These are phyloP conservation scores for Metschnikowia cerradonensis DNA, from an alignment of 805 yeast genomes.

Conservation along the genomic window DNA sequence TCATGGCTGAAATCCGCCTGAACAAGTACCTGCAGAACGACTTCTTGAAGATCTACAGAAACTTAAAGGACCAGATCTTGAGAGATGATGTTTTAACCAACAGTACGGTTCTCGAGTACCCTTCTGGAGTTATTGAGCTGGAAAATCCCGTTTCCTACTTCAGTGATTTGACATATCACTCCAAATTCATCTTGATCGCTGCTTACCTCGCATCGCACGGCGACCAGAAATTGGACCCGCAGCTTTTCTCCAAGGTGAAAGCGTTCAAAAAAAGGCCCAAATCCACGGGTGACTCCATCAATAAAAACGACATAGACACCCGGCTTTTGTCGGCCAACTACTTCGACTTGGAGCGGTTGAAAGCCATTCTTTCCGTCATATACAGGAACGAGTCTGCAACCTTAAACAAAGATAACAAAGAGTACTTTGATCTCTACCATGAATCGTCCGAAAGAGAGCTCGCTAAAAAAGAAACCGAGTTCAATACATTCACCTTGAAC, in stretches of 20 bases:
- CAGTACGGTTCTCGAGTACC: conserved; percentile 26
- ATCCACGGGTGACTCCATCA: conserved; percentile 12
- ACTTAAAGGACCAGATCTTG: conserved; percentile 24
- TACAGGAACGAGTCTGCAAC: conserved; percentile 40
- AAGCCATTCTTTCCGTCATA: conserved; percentile 76
- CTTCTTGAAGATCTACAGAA: conserved; percentile 34
- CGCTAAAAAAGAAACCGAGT: conserved; percentile 30
- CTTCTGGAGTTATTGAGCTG: conserved; percentile 17
- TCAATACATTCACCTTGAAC: conserved; percentile 33
- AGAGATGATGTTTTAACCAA: conserved; percentile 31
- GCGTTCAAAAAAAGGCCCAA: conserved; percentile 32
- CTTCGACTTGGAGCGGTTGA: conserved; percentile 72
- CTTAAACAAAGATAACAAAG: conserved; percentile 22
- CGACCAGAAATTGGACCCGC: conserved; percentile 64
- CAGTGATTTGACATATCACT: conserved; percentile 51
- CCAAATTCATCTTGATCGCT: conserved; percentile 74
- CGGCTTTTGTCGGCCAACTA: conserved; percentile 65
- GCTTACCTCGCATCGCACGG: conserved; percentile 80
- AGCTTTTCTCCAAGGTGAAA: conserved; percentile 60
- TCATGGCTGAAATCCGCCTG: conserved; percentile 23
- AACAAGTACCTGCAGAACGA: conserved; percentile 24
- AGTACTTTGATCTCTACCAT: conserved; percentile 22
- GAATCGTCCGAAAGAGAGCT: conserved; percentile 34
- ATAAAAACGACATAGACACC: conserved; percentile 49
- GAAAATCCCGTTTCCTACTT: conserved; percentile 18